These are phyloP conservation scores for Fragaria nilgerrensis DNA, from an alignment of 306 rosid genomes.

Conservation along the genomic window DNA sequence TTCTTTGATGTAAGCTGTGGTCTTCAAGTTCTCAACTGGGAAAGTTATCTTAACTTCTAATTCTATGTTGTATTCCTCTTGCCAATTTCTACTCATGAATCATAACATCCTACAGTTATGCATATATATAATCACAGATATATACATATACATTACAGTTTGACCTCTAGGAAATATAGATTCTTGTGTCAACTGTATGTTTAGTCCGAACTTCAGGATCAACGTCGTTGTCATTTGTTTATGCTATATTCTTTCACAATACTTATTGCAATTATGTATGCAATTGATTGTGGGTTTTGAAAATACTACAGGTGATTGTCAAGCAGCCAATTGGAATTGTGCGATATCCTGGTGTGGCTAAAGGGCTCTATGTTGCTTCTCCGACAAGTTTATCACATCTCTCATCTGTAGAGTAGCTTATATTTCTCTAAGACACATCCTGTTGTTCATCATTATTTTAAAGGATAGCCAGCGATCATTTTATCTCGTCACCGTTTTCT, in stretches of 20 bases:
- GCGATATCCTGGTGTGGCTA: slow-evolving; percentile 78
- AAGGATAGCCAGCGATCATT: not conserved
- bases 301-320: slow-evolving; percentile 53
- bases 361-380: slow-evolving; percentile 51
- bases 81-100: too few species aligned
- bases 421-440: not conserved
- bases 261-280: not conserved
- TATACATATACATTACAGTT: too few species aligned
- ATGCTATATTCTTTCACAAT: not conserved
- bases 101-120: too few species aligned
- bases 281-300: not conserved
- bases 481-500: not conserved
- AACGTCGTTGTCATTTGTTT: not conserved
- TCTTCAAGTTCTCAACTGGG: not conserved
- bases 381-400: slow-evolving; percentile 31
- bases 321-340: slow-evolving; percentile 74
- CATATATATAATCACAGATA: too few species aligned
- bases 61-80: too few species aligned
- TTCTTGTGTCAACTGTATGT: too few species aligned
- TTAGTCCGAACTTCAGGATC: too few species aligned
- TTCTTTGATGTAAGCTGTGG: not conserved
- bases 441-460: not conserved
- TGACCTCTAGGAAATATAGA: too few species aligned
- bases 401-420: slow-evolving; percentile 8
- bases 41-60: too few species aligned